Conservation (phyloP, 495 filamentous ascomycete genomes). For the Achaetomiella virescens region DNA sequence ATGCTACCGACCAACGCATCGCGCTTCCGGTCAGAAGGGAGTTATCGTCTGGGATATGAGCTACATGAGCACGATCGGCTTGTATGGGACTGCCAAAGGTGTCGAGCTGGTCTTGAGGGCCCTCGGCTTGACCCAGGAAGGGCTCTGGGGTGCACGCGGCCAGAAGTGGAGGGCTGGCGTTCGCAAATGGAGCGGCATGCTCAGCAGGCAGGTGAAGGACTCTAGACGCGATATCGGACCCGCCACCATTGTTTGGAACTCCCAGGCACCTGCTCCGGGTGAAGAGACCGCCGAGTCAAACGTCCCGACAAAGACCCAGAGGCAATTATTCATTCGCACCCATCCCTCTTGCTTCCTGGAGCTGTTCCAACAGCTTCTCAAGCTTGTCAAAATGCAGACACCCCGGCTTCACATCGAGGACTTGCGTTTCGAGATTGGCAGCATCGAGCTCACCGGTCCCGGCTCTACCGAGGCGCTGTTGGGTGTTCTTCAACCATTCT, state of each 20-base stretch:
- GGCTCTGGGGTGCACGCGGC: constrained; percentile 55
- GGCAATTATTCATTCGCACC: constrained; percentile 65
- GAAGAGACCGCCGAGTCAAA: constrained; percentile 7
- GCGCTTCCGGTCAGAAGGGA: constrained; percentile 55
- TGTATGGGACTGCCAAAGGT: constrained; percentile 61
- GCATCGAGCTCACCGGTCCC: constrained; percentile 82
- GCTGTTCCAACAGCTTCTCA: constrained; percentile 70
- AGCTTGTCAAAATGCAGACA: constrained; percentile 60
- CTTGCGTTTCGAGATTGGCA: constrained; percentile 88
- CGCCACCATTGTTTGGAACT: constrained; percentile 66
- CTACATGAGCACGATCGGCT: constrained; percentile 79
- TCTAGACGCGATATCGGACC: constrained; percentile 61
- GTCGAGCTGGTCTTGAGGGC: constrained; percentile 58
- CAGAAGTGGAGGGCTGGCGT: constrained; percentile 69
- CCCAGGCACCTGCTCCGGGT: constrained; percentile 15
- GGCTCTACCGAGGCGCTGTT: constrained; percentile 76
- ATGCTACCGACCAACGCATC: constrained; percentile 78
- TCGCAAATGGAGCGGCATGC: constrained; percentile 61
- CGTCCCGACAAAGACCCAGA: constrained; percentile 37
- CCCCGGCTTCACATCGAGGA: constrained; percentile 78
- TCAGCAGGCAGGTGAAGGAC: constrained; percentile 53
- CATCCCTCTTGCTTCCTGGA: constrained; percentile 89
- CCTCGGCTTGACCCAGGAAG: constrained; percentile 54
- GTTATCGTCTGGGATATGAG: constrained; percentile 89
- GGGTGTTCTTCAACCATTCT: constrained; percentile 58